Evolutionary conservation across 306 rosid species (phyloP), one percentile per base, ranked within the genome.

Genomic region (Prunus padus): DNA sequence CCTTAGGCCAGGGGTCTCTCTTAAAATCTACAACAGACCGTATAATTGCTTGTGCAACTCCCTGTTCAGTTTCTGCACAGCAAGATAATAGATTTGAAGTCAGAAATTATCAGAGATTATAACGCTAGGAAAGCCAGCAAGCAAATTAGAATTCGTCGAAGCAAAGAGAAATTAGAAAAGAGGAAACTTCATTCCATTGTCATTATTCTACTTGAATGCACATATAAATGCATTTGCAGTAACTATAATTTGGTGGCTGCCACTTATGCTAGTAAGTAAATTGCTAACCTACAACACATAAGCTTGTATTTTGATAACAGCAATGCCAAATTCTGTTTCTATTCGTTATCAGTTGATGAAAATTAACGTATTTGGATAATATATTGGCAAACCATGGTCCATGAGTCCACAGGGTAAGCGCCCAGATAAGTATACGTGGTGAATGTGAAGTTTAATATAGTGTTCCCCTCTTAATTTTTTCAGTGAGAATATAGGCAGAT

Each of bases 1-100:
- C 98, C 85, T 82, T 89, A 33, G 98, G 97, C 99, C 99, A 96
- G 64, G 99, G 99, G 13, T 96, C 99, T 82, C 93, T 89, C 82
- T 80, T 96, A 82, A 96, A 96, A 80, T 96, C 93, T 66, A 92
- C 60, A 77, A 86, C 89, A 28, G 99, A 96, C 66, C 92, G 85
- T 67, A 96, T 96, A 68, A 96, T 96, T 80, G 99, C 98, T 75
- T 92, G 97, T 40, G 99, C 99, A 75, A 96, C 96, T 75, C 99
- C 99, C 83, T 96, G 98, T 82, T 96, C 99, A 80, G 99, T 96
- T 89, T 96, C 99, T 96, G 86, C 89, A 82, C 75, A 69, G 61
- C 20, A 77, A 74, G 74, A 72, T 31, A 42, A 50, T 12, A 59
- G 4, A 26, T 50, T 79, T 71, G 11, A 26, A 45, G 62, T 69